Conservation (phyloP, 106 monocot species). For the Vanilla planifolia region DNA sequence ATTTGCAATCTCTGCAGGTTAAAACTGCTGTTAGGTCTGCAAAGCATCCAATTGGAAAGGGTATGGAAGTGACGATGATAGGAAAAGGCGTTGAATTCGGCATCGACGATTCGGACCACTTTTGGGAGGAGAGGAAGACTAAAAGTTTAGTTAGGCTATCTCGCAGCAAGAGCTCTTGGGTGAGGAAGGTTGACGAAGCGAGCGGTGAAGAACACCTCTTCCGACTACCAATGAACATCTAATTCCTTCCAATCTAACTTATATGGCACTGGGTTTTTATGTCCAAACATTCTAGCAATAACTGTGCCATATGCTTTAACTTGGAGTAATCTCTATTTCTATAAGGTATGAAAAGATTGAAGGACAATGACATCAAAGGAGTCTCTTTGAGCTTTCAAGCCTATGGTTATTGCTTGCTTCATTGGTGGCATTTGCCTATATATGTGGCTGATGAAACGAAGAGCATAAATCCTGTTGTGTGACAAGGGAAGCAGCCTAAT, state of each 20-base stretch:
- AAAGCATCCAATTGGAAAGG: constrained; percentile 43
- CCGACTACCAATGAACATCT: constrained; percentile 13
- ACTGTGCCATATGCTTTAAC: too few species aligned
- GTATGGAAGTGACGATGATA: constrained; percentile 54
- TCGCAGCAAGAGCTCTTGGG: constrained; percentile 33
- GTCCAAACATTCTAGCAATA: too few species aligned
- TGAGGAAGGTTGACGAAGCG: constrained; percentile 34
- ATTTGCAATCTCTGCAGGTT: neutral
- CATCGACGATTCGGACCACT: neutral
- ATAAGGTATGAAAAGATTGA: too few species aligned
- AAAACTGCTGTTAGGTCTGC: constrained; percentile 17
- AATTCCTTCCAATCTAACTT: neutral
- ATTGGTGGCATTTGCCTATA: too few species aligned
- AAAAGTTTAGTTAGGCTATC: neutral
- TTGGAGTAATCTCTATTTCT: too few species aligned
- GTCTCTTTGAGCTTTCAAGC: too few species aligned
- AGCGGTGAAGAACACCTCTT: constrained; percentile 54
- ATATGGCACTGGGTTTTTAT: too few species aligned
- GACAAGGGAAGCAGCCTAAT: too few species aligned
- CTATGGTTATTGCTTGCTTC: too few species aligned
- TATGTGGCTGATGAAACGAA: too few species aligned
- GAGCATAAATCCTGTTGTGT: too few species aligned
- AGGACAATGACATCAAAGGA: too few species aligned
- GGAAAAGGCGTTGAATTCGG: constrained; percentile 20
- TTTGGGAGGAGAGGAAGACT: neutral